Evolutionary conservation across 495 filamentous ascomycete genomes (phyloP).

Genomic region (Saxophila tyrrhenica): DNA sequence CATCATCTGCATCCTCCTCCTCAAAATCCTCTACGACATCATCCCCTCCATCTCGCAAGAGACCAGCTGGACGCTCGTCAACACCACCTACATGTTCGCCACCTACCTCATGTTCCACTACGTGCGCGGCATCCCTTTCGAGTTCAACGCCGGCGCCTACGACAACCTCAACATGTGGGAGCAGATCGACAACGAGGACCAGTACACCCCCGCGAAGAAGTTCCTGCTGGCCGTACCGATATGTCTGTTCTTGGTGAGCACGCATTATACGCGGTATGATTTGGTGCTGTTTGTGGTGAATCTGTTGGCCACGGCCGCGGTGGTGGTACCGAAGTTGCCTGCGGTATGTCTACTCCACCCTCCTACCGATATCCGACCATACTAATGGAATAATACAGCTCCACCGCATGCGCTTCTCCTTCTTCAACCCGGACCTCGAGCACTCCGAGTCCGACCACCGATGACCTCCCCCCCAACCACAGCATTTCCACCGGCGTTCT

Average conservation of each 20-base stretch:
- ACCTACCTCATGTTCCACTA: constrained; percentile 99
- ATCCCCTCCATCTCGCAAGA: constrained; percentile 92
- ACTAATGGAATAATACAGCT: constrained; percentile 6
- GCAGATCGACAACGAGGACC: constrained; percentile 97
- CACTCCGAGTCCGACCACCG: constrained; percentile 1
- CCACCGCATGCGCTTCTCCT: constrained; percentile 16
- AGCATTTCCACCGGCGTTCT: neutral
- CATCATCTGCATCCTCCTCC: constrained; percentile 71
- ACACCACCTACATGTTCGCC: constrained; percentile 97
- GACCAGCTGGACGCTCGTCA: constrained; percentile 95
- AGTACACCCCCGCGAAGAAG: constrained; percentile 97
- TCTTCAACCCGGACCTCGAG: constrained; percentile 13
- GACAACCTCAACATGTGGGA: constrained; percentile 99
- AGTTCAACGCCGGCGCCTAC: constrained; percentile 98
- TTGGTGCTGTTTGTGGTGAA: constrained; percentile 94
- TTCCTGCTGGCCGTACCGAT: constrained; percentile 92
- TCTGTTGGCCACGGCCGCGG: constrained; percentile 76
- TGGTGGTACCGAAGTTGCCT: constrained; percentile 92
- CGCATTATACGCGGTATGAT: constrained; percentile 98
- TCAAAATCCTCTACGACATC: constrained; percentile 94
- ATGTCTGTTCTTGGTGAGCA: constrained; percentile 86
- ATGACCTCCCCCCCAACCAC: neutral
- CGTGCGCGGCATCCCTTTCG: constrained; percentile 94
- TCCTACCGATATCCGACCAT: neutral
- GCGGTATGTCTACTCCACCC: constrained; percentile 48